Evolutionary conservation across 2,329 filamentous ascomycete species (phyloP), one percentile per base, ranked within the genome.

Genomic region (Fusarium sp.): DNA sequence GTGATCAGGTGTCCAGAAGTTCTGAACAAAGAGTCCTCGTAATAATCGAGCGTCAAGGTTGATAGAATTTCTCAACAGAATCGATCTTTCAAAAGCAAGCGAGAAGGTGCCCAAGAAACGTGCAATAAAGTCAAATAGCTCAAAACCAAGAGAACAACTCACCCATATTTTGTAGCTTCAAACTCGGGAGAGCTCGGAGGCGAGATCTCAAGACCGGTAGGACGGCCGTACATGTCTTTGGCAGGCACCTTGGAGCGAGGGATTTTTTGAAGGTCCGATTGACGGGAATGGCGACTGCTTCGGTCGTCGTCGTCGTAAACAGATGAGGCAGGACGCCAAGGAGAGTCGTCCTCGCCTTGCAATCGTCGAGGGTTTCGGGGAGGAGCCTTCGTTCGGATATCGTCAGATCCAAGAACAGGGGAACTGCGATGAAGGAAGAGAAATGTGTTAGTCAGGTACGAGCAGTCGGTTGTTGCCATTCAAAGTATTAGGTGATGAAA

Each of bases 131-230:
- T n/a, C 20, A 28, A 54, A 52, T 38, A 43, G 23, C 21, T 45
- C 12, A 47, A 34, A 51, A 42, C n/a, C 43, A 45, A 53, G 45
- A 57, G 57, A 36, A 57, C 48, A 48, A 82, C 83, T 81, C 78
- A 86, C 83, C 69, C 75, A 68, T 80, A 59, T 51, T 72, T 74
- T 34, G 73, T 69, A 48, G 76, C 75, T 44, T 75, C 71, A 11
- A 78, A 70, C 56, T 88, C 86, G 23, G 86, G 85, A 40, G 86
- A 88, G 77, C 85, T 88, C 28, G 85, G 85, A 51, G 86, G 86
- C 12, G 86, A 88, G 63, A 88, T 80, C 53, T 76, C 62, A 82
- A 86, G 43, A 81, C 83, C 74, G 86, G 40, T 39, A n/a, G 66
- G 66, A 46, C 70, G 75, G 46, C 70, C 62, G 62, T 73, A 69